phyloP scores from a whole-genome alignment of 805 yeast species.

The Kluyveromyces starmeri region DNA sequence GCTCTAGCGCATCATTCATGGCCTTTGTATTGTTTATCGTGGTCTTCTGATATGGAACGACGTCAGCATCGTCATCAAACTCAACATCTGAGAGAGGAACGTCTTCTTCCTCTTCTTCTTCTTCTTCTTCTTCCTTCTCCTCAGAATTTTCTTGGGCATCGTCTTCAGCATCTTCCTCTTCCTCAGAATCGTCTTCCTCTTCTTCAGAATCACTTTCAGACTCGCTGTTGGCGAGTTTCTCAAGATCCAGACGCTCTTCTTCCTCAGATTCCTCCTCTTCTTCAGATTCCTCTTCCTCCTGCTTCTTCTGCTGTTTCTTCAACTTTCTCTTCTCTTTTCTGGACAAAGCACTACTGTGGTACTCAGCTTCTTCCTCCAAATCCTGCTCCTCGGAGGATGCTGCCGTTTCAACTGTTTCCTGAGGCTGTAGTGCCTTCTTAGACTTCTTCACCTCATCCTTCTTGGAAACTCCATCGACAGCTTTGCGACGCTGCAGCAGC shows the following conservation, averaged over 20 bases:
- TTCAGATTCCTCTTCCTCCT: slow-evolving; percentile 13
- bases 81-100: slow-evolving; percentile 87
- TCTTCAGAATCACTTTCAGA: slow-evolving; percentile 36
- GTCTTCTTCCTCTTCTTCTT: slow-evolving; percentile 68
- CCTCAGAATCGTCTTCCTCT: slow-evolving; percentile 32
- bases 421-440: slow-evolving; percentile 13
- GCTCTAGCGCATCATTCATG: slow-evolving; percentile 54
- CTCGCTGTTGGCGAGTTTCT: slow-evolving; percentile 48
- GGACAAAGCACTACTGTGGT: slow-evolving; percentile 44
- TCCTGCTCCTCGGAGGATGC: slow-evolving; percentile 13
- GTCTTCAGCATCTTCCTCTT: slow-evolving; percentile 34
- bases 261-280: slow-evolving; percentile 35
- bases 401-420: slow-evolving; percentile 10
- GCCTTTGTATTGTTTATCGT: slow-evolving; percentile 88
- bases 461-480: slow-evolving; percentile 15
- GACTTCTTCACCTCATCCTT: slow-evolving; percentile 18
- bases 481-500: slow-evolving; percentile 22
- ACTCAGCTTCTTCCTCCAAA: slow-evolving; percentile 25
- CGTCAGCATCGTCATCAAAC: slow-evolving; percentile 87
- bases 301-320: slow-evolving; percentile 37
- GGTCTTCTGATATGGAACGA: slow-evolving; percentile 83
- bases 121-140: slow-evolving; percentile 47
- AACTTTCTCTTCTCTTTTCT: slow-evolving; percentile 55
- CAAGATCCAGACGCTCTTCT: slow-evolving; percentile 40
- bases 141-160: slow-evolving; percentile 39